These are phyloP conservation scores for Iodosphaeria phyllophila DNA, from an alignment of 2,329 filamentous ascomycete species.

Conservation along the genomic window DNA sequence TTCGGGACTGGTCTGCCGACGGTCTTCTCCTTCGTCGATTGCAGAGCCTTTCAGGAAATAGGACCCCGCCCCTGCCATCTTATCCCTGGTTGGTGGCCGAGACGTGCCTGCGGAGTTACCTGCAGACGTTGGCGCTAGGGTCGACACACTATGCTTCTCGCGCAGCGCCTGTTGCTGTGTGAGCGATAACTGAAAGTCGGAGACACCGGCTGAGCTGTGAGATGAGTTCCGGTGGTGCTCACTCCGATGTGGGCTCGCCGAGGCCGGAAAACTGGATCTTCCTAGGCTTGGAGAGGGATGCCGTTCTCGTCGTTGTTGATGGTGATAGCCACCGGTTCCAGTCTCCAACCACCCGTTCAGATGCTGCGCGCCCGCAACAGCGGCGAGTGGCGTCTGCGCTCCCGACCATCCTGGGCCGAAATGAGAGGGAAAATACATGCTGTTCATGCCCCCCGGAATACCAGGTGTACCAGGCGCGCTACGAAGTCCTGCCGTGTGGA, in stretches of 20 bases:
- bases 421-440: constrained; percentile 69
- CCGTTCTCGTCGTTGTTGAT: too few species aligned
- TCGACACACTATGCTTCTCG: constrained; percentile 44
- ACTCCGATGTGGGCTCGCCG: constrained; percentile 26
- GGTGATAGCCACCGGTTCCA: too few species aligned
- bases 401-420: constrained; percentile 53
- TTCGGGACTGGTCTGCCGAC: constrained; percentile 4
- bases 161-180: constrained; percentile 36
- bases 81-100: constrained; percentile 38
- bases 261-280: constrained; percentile 25
- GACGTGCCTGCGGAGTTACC: constrained; percentile 26
- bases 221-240: constrained; percentile 34
- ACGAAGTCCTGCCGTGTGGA: constrained; percentile 17
- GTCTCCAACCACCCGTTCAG: constrained; percentile 30
- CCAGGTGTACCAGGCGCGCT: constrained; percentile 24
- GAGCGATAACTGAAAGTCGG: constrained; percentile 36
- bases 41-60: constrained; percentile 15
- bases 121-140: constrained; percentile 34
- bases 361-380: constrained; percentile 54
- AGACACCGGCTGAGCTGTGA: constrained; percentile 33
- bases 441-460: constrained; percentile 53
- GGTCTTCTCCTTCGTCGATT: constrained; percentile 4
- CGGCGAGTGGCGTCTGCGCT: constrained; percentile 61
- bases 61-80: neutral
- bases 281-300: neutral